Evolutionary conservation across 140 eudicot species (phyloP), one percentile per base, ranked within the genome.

Genomic region (Anethum foeniculum): DNA sequence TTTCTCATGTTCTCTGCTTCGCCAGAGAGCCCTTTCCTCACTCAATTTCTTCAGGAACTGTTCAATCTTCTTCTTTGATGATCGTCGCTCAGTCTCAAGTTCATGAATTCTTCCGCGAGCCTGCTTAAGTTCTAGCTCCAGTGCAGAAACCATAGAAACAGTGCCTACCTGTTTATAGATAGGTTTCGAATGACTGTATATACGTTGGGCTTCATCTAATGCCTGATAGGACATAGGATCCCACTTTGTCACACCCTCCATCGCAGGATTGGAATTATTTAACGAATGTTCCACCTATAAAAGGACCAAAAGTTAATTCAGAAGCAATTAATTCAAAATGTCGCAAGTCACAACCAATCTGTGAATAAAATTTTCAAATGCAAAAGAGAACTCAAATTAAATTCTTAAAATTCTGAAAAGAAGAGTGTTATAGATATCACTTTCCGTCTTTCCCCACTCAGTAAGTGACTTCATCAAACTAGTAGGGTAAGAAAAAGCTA

Each of bases 211-310:
- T 21, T 75, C 88, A 44, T 46, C 34, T 46, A 65, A 80, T 80
- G 81, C n/a, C 36, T 76, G 77, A 10, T 54, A 16, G 80, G 77
- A 32, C 51, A 79, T 48, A 25, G 73, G 79, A 77, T 89, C 86
- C 90, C 87, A 89, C 84, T 87, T 89, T 62, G 89, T 81, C 44
- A 83, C 90, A 32, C 88, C 86, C 79, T 85, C 90, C 86, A 81
- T 77, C 18, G 48, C 82, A 81, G 52, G 60, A 38, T 81, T 80
- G 12, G 84, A 58, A 47, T 73, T 77, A 28, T 34, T 72, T 46
- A 82, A 51, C 21, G 85, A 79, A 43, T 86, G 80, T 28, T 75
- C 74, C 74, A 15, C 43, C 74, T 68, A 68, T 16, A 68, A 30
- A 15, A 68, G 43, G n/a, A 67, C 73, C 23, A 67, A 67, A 27